These are phyloP conservation scores for Penicillium psychrofluorescens DNA, from an alignment of 495 filamentous ascomycete species.

Conservation along the genomic window DNA sequence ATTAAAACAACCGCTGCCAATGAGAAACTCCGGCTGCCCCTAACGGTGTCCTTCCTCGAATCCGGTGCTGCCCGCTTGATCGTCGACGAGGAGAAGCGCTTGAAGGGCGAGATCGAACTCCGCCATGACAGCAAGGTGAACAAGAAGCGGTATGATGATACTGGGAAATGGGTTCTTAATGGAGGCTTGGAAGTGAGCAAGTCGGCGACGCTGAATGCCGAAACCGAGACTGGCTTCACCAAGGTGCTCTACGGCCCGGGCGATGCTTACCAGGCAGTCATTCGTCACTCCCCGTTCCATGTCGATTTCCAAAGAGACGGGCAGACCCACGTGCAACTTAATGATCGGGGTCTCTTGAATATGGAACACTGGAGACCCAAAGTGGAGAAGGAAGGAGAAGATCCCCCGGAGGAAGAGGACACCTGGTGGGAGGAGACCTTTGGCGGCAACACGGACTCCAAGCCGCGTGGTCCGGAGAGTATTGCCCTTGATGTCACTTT, in stretches of 20 bases:
- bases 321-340: slow-evolving; percentile 76
- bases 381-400: slow-evolving; percentile 32
- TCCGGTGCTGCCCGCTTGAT: slow-evolving; percentile 81
- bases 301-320: slow-evolving; percentile 81
- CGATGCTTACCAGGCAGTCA: slow-evolving; percentile 68
- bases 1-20: slow-evolving; percentile 65
- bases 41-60: slow-evolving; percentile 80
- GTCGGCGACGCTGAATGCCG: slow-evolving; percentile 52
- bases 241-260: slow-evolving; percentile 75
- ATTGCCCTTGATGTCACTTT: slow-evolving; percentile 87
- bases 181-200: slow-evolving; percentile 66
- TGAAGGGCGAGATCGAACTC: slow-evolving; percentile 82
- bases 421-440: slow-evolving; percentile 98
- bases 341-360: slow-evolving; percentile 80
- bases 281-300: slow-evolving; percentile 73
- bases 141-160: slow-evolving; percentile 92
- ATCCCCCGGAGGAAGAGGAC: slow-evolving; percentile 47
- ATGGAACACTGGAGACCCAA: slow-evolving; percentile 94
- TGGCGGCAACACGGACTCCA: slow-evolving; percentile 87
- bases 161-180: slow-evolving; percentile 78
- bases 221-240: slow-evolving; percentile 54
- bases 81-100: slow-evolving; percentile 82
- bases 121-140: slow-evolving; percentile 75
- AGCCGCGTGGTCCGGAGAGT: slow-evolving; percentile 85
- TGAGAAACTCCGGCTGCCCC: slow-evolving; percentile 65